Evolutionary conservation across 495 filamentous ascomycete genomes (phyloP), one percentile per base, ranked within the genome.

Genomic region (Filosporella fistucella): DNA sequence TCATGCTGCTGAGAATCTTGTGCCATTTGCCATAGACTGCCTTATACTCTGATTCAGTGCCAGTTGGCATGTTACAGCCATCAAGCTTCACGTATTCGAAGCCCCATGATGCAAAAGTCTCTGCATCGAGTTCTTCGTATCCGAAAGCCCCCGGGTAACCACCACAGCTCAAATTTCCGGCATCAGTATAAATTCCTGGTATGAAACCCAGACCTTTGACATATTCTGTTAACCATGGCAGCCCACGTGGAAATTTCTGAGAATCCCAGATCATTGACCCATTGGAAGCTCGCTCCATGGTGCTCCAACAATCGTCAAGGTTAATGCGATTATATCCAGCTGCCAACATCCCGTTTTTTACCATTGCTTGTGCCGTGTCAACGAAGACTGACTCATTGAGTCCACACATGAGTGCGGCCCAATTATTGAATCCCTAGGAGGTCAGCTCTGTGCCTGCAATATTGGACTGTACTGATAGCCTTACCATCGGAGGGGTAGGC

Each of bases 231-330:
- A 68, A 39, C 37, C 51, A 45, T 44, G 60, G 57, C 37, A 68
- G 63, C 11, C 66, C 66, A 11, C 55, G 51, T 0, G 64, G 67
- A 22, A 59, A 66, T 41, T 56, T 56, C 29, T 44, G 39, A 2
- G 37, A 20, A 38, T 56, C 28, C 54, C 48, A 52, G 4, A 35
- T 28, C 40, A 56, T 47, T 2, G 48, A 52, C 3, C 54, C 54
- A 52, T 56, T 52, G 8, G 21, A 38, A 40, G 61, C 61, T 42
- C 45, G 47, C 40, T 65, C 25, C 25, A 71, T 69, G 32, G 56
- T 55, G n/a, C 67, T 72, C 74, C 73, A 77, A 58, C 71, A 80
- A 57, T 81, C 78, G 54, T 81, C 77, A 2, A 81, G 54, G n/a
- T 76, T 68, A 37, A 81, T 62, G 50, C 78, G 76, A 13, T 80